phyloP scores from a whole-genome alignment of 139 green algal genomes.

The Deuterostichococcus epilithicus region DNA sequence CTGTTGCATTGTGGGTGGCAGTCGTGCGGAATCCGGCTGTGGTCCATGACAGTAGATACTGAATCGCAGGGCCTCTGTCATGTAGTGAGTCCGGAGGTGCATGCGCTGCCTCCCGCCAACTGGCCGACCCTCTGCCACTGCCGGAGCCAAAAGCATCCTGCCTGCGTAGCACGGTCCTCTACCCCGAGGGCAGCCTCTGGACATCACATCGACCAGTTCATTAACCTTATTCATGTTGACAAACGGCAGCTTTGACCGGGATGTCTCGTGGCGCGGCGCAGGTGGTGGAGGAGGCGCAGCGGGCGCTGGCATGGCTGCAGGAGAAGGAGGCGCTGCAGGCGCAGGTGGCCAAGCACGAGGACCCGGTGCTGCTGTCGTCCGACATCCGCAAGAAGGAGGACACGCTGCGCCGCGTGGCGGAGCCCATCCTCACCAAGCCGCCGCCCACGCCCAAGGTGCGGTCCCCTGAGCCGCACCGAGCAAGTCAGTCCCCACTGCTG shows the following conservation, averaged over 20 bases:
- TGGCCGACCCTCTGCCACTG: too few relatives aligned
- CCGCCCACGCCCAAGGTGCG: constrained; percentile 37
- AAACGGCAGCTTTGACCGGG: neutral
- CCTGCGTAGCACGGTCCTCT: too few relatives aligned
- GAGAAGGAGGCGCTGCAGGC: constrained; percentile 72
- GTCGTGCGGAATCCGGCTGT: too few relatives aligned
- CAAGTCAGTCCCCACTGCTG: neutral
- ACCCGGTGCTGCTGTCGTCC: constrained; percentile 69
- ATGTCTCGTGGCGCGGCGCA: neutral
- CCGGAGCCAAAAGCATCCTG: too few relatives aligned
- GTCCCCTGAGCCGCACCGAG: neutral
- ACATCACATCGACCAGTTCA: too few relatives aligned
- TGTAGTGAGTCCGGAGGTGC: too few relatives aligned
- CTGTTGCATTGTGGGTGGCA: neutral
- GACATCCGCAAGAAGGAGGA: constrained; percentile 91
- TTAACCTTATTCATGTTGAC: too few relatives aligned
- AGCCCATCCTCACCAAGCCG: constrained; percentile 87
- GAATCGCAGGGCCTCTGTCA: too few relatives aligned
- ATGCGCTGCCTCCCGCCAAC: too few relatives aligned
- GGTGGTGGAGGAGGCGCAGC: constrained; percentile 67
- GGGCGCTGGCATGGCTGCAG: constrained; percentile 79
- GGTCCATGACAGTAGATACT: too few relatives aligned
- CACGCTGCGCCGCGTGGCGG: constrained; percentile 65
- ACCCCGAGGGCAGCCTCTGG: too few relatives aligned
- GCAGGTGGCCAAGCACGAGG: constrained; percentile 46